Conservation (phyloP, 1,284 basidiomycete species). For the Gastroboletus turbinatus region DNA sequence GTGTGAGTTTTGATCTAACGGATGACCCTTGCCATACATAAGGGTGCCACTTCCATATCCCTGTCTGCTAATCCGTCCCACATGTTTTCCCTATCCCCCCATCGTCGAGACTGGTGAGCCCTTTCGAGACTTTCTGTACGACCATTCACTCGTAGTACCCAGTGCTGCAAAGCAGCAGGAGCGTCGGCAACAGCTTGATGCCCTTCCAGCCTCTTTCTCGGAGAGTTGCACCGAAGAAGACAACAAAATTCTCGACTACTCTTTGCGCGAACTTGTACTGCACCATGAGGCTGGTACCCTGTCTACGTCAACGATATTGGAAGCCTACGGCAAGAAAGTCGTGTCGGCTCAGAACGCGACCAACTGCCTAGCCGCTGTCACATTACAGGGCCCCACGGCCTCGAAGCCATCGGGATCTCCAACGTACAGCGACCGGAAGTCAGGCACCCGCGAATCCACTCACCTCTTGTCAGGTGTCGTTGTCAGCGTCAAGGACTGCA, state of each 20-base stretch:
- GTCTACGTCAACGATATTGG: conserved; percentile 25
- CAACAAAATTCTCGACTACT: conserved; percentile 26
- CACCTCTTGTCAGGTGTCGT: conserved; percentile 32
- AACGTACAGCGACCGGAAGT: not conserved
- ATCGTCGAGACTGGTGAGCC: conserved; percentile 33
- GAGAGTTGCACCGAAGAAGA: conserved; percentile 30
- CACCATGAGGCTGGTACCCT: conserved; percentile 21
- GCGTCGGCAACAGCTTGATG: conserved; percentile 20
- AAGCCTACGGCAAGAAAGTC: conserved; percentile 34
- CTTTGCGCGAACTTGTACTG: conserved; percentile 28
- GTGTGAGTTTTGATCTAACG: not conserved
- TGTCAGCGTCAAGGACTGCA: conserved; percentile 34
- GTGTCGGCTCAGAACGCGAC: conserved; percentile 34
- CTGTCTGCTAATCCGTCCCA: not conserved
- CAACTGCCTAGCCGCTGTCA: conserved; percentile 32
- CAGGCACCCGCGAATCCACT: not conserved
- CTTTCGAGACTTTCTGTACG: not conserved
- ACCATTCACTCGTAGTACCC: not conserved
- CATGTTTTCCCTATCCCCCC: conserved; percentile 25
- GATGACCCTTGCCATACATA: conserved; percentile 2
- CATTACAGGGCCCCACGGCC: conserved; percentile 7
- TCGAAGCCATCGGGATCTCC: not conserved
- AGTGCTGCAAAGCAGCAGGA: conserved; percentile 29
- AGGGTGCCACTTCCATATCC: not conserved
- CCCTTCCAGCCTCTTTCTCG: conserved; percentile 25